Evolutionary conservation across 495 filamentous ascomycete species (phyloP).

Genomic region (Penicillium manginii): DNA sequence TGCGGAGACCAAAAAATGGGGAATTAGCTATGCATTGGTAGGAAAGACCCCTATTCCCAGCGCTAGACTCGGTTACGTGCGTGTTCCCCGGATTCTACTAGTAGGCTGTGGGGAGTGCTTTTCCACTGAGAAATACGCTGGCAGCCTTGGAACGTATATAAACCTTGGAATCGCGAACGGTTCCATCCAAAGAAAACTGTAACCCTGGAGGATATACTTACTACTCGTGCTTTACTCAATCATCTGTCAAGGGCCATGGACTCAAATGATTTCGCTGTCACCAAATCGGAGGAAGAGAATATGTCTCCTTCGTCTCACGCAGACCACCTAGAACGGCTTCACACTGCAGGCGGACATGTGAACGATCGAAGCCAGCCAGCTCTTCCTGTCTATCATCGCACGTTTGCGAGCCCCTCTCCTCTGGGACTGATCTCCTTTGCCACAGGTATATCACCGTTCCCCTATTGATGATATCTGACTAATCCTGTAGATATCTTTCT

Average conservation of each 20-base stretch:
- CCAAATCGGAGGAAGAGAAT: neutral
- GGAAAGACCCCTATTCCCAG: neutral
- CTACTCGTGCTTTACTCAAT: neutral
- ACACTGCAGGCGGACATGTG: conserved; percentile 9
- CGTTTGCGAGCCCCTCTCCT: conserved; percentile 13
- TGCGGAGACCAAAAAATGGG: neutral
- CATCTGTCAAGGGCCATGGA: neutral
- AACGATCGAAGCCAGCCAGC: conserved; percentile 7
- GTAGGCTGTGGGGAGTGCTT: neutral
- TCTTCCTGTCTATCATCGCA: conserved; percentile 15
- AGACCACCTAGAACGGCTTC: conserved; percentile 12
- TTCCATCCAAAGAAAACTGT: no score
- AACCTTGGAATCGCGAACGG: neutral
- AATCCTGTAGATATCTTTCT: neutral
- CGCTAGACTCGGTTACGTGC: neutral
- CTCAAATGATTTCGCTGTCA: conserved; percentile 3
- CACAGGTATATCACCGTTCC: conserved; percentile 5
- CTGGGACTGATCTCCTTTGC: conserved; percentile 15
- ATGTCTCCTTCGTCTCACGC: conserved; percentile 4
- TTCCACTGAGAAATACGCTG: neutral
- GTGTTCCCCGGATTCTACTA: neutral
- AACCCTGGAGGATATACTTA: no score
- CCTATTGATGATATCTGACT: neutral
- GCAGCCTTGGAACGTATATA: neutral
- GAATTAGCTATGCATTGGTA: neutral